A percentile compares a stretch with the other conserved stretches of the same genome.
These are phyloP conservation scores for Talaromyces adpressus DNA, from an alignment of 495 filamentous ascomycete species.

Conservation along the genomic window DNA sequence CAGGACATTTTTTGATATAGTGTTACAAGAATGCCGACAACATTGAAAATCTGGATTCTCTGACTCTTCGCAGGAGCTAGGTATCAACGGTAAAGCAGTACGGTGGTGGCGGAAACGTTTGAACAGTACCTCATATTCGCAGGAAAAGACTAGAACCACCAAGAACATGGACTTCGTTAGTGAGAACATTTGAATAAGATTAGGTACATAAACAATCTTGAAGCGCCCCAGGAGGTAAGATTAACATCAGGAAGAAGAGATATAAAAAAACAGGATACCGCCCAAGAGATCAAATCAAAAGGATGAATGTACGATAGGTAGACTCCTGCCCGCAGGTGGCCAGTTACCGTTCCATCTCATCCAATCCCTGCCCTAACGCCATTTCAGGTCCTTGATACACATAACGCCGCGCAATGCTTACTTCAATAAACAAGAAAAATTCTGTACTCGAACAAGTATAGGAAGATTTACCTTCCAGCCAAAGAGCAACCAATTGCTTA, in stretches of 20 bases:
- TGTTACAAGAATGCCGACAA: too few species aligned
- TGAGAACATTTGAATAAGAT: not conserved
- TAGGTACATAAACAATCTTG: not conserved
- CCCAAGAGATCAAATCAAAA: too few species aligned
- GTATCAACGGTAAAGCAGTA: too few species aligned
- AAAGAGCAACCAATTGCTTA: not conserved
- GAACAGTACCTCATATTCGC: not conserved
- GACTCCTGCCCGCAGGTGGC: too few species aligned
- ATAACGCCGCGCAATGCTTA: not conserved
- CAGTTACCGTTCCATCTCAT: too few species aligned
- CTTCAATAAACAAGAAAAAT: not conserved
- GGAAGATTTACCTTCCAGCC: not conserved
- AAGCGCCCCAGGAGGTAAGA: not conserved
- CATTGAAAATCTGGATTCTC: too few species aligned
- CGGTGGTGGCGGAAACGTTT: too few species aligned
- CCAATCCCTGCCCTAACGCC: not conserved
- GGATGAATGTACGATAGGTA: too few species aligned
- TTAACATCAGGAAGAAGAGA: not conserved
- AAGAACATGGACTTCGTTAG: not conserved
- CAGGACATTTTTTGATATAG: too few species aligned
- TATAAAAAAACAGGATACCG: too few species aligned
- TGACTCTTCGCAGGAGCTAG: too few species aligned
- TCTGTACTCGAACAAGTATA: not conserved
- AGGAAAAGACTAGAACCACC: not conserved
- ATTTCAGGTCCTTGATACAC: not conserved